A percentile compares a stretch with the other conserved stretches of the same genome.
These are phyloP conservation scores for sunflower (Helianthus annuus) DNA, from an alignment of 129 eudicot genomes.

Conservation along the genomic window DNA sequence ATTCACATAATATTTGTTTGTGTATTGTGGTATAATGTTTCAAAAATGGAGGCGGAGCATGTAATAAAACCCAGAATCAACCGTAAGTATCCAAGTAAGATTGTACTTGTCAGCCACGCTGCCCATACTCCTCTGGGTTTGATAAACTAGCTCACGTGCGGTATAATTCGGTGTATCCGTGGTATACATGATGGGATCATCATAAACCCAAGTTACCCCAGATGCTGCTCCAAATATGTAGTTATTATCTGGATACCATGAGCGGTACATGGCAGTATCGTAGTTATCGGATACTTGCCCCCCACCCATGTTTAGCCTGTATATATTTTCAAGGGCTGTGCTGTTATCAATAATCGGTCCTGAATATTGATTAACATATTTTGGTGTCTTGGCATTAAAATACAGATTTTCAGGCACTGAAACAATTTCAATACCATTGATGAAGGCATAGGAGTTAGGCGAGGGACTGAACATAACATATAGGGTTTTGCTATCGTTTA, in stretches of 20 bases:
- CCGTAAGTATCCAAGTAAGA: conserved; percentile 46
- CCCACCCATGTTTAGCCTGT: conserved; percentile 52
- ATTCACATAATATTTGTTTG: conserved; percentile 22
- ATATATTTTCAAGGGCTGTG: conserved; percentile 34
- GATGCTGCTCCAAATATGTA: conserved; percentile 40
- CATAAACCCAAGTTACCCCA: conserved; percentile 31
- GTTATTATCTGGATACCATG: conserved; percentile 49
- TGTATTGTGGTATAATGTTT: conserved; percentile 25
- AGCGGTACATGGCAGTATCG: conserved; percentile 48
- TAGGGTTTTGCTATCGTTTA: background rate
- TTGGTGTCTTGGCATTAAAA: background rate
- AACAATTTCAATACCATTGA: conserved; percentile 21
- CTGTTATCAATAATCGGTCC: conserved; percentile 16
- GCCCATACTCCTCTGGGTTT: conserved; percentile 53
- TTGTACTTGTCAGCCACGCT: conserved; percentile 13
- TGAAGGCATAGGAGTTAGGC: conserved; percentile 14
- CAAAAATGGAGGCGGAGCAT: conserved; percentile 64
- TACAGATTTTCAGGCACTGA: conserved; percentile 15
- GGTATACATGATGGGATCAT: conserved; percentile 29
- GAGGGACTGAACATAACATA: conserved; percentile 4
- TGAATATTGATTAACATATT: too few relatives aligned
- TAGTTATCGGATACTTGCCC: conserved; percentile 34
- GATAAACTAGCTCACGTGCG: conserved; percentile 52
- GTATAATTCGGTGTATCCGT: conserved; percentile 30
- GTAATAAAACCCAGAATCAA: conserved; percentile 56